phyloP scores from a whole-genome alignment of 208 protist species.

The Acanthamoeba sp. region DNA sequence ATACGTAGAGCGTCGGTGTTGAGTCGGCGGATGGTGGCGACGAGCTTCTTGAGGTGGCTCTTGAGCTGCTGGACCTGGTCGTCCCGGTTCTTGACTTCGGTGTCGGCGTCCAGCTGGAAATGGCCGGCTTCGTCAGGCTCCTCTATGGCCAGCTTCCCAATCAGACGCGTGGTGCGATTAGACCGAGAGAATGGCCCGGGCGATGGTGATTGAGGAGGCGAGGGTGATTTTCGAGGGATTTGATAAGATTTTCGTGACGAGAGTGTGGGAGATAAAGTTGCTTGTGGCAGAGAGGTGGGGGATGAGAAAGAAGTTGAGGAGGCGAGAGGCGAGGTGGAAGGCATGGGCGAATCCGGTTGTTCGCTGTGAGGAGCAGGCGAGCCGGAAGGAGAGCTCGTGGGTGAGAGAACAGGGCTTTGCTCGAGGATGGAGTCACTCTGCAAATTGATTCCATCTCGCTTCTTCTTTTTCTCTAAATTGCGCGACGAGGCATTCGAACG shows the following conservation, averaged over 20 bases:
- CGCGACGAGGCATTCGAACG: not conserved
- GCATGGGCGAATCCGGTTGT: no score
- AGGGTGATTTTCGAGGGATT: not conserved
- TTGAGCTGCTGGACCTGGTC: slow-evolving; percentile 30
- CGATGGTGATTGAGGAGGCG: not conserved
- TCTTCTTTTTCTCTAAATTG: slow-evolving; percentile 50
- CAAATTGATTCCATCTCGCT: slow-evolving; percentile 25
- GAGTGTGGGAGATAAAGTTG: not conserved
- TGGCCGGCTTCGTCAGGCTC: not conserved
- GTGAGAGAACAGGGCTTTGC: not conserved
- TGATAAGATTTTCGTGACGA: not conserved
- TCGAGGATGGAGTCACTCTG: slow-evolving; percentile 61
- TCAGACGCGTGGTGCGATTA: not conserved
- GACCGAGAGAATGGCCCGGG: not conserved
- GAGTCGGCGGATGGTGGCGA: not conserved
- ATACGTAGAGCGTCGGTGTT: slow-evolving; percentile 32
- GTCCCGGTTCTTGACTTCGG: not conserved
- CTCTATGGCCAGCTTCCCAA: slow-evolving; percentile 28
- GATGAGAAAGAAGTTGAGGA: not conserved
- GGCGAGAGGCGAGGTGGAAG: not conserved
- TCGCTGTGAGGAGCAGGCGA: no score
- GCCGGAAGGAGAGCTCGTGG: no score
- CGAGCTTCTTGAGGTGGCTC: slow-evolving; percentile 47
- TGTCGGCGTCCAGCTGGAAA: slow-evolving; percentile 30
- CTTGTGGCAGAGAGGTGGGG: not conserved